Percentiles rank a stretch among this genome's conserved stretches.
Conservation (phyloP, 352 stramenopile genomes). For the Achlya hypogyna region DNA sequence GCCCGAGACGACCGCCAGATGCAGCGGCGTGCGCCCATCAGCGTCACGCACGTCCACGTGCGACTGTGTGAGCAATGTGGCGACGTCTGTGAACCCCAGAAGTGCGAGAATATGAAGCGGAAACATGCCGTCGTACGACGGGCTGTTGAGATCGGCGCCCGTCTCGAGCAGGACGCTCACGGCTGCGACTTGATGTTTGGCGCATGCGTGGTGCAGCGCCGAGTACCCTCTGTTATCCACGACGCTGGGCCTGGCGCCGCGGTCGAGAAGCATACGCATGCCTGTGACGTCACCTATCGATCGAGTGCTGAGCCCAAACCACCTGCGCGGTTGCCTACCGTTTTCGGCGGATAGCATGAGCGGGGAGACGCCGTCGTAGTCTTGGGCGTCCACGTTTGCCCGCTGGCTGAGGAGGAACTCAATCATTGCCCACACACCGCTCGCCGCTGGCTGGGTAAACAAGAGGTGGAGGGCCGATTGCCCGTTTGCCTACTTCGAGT, state of each 20-base stretch:
- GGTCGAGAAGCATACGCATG: not conserved
- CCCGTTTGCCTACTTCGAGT: not conserved
- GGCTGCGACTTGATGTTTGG: not conserved
- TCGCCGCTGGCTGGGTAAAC: not conserved
- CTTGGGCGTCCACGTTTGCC: slow-evolving; percentile 15
- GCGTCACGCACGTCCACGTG: not conserved
- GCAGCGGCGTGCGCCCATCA: slow-evolving; percentile 2
- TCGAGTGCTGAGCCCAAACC: not conserved
- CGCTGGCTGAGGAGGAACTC: not conserved
- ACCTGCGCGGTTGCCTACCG: not conserved
- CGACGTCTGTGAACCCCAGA: not conserved
- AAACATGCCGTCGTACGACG: slow-evolving; percentile 8
- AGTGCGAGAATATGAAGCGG: slow-evolving; percentile 2
- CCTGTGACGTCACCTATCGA: not conserved
- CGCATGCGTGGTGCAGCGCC: not conserved
- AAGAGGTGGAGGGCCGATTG: not conserved
- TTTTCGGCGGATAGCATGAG: not conserved
- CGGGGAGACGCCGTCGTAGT: slow-evolving; percentile 13
- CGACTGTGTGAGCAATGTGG: not conserved
- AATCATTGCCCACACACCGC: not conserved
- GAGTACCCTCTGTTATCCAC: slow-evolving; percentile 8
- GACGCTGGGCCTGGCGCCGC: not conserved
- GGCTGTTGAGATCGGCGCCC: not conserved
- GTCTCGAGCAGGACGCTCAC: not conserved
- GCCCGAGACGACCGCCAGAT: not conserved